Conservation (phyloP, 768 basidiomycete species). For the Suillus cothurnatus region DNA sequence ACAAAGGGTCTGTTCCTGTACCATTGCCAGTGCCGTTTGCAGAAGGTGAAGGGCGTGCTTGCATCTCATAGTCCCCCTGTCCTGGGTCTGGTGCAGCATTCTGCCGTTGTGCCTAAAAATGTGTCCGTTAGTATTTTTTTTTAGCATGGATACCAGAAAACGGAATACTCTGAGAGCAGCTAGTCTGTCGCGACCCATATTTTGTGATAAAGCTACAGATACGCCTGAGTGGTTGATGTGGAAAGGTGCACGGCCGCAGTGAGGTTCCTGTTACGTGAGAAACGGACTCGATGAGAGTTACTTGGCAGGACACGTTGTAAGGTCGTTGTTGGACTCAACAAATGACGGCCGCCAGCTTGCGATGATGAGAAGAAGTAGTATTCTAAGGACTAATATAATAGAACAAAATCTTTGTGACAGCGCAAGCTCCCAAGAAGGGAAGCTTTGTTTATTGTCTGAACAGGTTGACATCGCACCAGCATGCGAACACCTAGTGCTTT, state of each 20-base stretch:
- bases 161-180: slow-evolving; percentile 77
- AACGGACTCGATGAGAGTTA: background rate
- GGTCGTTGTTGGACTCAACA: background rate
- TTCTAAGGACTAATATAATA: background rate
- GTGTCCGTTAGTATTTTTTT: slow-evolving; percentile 52
- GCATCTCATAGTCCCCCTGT: slow-evolving; percentile 30
- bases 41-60: slow-evolving; percentile 20
- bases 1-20: slow-evolving; percentile 16
- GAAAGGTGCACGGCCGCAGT: background rate
- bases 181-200: slow-evolving; percentile 72
- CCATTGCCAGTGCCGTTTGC: slow-evolving; percentile 30
- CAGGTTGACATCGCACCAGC: slow-evolving; percentile 1
- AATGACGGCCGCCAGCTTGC: background rate
- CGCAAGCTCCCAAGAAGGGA: background rate
- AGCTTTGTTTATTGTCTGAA: background rate
- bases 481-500: slow-evolving; percentile 41
- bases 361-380: background rate
- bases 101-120: slow-evolving; percentile 56
- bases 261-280: slow-evolving; percentile 3
- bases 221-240: background rate
- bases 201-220: slow-evolving; percentile 2
- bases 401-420: background rate
- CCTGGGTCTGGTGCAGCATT: slow-evolving; percentile 43
- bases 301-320: background rate
- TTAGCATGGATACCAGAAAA: slow-evolving; percentile 58